Evolutionary conservation across 1,139 yeast genomes (phyloP), one percentile per base, ranked within the genome.

Genomic region (Debaryomyces singareniensis): DNA sequence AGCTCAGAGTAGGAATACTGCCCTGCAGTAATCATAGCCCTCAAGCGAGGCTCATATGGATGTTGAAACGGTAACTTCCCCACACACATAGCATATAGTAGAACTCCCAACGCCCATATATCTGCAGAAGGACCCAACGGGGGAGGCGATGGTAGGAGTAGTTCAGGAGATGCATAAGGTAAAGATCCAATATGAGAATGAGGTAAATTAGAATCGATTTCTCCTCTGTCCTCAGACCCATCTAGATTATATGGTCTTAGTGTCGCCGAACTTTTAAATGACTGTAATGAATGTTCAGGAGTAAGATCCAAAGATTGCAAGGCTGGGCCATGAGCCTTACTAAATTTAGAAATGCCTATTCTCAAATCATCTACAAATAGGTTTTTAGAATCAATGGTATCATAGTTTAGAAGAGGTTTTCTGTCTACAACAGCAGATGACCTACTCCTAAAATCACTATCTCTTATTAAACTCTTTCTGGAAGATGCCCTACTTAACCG

Each of bases 111-210:
- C 0, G 96, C 94, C 96, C 96, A 89, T 7, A 84, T 71, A 53
- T 89, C 97, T 1, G 86, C 80, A 32, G 77, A 64, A 0, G 87
- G 83, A 1, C 83, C 80, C 33, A 81, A 62, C 2, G 83, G 78
- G 3, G 83, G 79, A 1, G 84, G 84, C 16, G 69, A 63, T 1
- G 84, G 78, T 24, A 67, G 61, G 30, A 87, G 60, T 20, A 86
- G 61, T 48, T 89, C 96, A 0, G 97, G 97, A 0, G 95, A 73
- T 1, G 96, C 95, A 50, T 86, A 89, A 0, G 96, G 96, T 24
- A 89, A 62, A 1, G 95, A 86, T 0, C 97, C 97, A 34, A 86
- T 83, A 43, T 77, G 82, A 16, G 75, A 61, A 46, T 76, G 82
- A 1, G 84, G 83, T 22, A 73, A 51, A 27, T 59, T 64, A 2